Percentiles rank a stretch among this genome's conserved stretches.
phyloP scores from a whole-genome alignment of 2,329 filamentous ascomycete species.

The Penicillium sp. region DNA sequence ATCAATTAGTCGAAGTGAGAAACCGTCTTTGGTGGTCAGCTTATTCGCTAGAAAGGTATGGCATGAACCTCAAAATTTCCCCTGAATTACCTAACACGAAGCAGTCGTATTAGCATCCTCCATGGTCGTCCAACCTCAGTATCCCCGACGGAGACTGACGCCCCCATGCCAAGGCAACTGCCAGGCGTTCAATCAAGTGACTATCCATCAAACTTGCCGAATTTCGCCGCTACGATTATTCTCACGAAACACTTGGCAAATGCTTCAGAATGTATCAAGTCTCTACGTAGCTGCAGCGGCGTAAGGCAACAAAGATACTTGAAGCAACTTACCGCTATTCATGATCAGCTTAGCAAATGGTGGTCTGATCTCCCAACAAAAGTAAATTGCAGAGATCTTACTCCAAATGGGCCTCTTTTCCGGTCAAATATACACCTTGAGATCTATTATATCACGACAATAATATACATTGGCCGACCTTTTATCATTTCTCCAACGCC shows the following conservation, averaged over 20 bases:
- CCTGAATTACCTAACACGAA: neutral
- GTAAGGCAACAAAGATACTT: slow-evolving; percentile 32
- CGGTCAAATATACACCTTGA: slow-evolving; percentile 53
- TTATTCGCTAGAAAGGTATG: slow-evolving; percentile 56
- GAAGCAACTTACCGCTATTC: slow-evolving; percentile 31
- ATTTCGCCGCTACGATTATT: slow-evolving; percentile 48
- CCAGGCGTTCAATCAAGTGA: slow-evolving; percentile 41
- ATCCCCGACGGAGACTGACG: slow-evolving; percentile 53
- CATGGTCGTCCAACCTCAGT: slow-evolving; percentile 58
- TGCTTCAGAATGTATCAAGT: slow-evolving; percentile 34
- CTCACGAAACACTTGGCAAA: slow-evolving; percentile 38
- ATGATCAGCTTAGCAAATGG: slow-evolving; percentile 34
- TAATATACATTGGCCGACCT: slow-evolving; percentile 55
- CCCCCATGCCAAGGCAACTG: slow-evolving; percentile 51
- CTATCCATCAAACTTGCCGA: slow-evolving; percentile 41
- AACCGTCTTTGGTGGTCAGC: slow-evolving; percentile 60
- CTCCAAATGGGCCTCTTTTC: slow-evolving; percentile 38
- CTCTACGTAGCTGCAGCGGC: slow-evolving; percentile 31
- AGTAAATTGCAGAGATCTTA: slow-evolving; percentile 38
- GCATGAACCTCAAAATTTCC: neutral
- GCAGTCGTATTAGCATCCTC: slow-evolving; percentile 56
- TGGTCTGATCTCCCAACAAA: slow-evolving; percentile 34
- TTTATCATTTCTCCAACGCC: slow-evolving; percentile 46
- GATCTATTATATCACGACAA: slow-evolving; percentile 52
- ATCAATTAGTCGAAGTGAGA: slow-evolving; percentile 51